A percentile compares a stretch with the other conserved stretches of the same genome.
Evolutionary conservation across 352 stramenopile species (phyloP).

Genomic region (Globisporangium cederbergense): DNA sequence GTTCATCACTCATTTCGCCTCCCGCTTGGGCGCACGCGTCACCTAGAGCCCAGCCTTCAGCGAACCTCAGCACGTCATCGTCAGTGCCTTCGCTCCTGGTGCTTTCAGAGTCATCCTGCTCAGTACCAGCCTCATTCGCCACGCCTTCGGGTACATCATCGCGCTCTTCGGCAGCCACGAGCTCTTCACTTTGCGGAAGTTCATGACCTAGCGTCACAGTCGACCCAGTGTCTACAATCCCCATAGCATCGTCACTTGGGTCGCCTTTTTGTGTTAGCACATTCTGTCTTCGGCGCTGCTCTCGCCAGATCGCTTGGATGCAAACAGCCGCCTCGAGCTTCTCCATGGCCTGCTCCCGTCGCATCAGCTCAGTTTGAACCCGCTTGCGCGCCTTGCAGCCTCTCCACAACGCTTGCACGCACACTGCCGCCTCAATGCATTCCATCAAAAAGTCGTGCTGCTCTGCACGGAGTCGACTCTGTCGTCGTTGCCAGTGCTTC

Average conservation of each 20-base stretch:
- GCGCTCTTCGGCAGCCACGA: background rate
- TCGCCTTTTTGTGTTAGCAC: constrained; percentile 21
- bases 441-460: constrained; percentile 2
- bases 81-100: background rate
- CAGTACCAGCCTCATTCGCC: background rate
- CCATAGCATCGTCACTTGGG: constrained; percentile 5
- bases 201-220: background rate
- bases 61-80: background rate
- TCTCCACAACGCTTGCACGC: constrained; percentile 49
- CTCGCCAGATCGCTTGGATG: constrained; percentile 45
- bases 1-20: background rate
- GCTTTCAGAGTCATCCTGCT: background rate
- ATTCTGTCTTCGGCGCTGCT: constrained; percentile 20
- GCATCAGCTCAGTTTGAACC: constrained; percentile 20
- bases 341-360: constrained; percentile 20
- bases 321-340: constrained; percentile 33
- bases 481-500: background rate
- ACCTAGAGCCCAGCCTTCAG: background rate
- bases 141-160: background rate
- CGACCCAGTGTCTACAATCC: background rate
- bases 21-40: background rate
- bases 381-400: constrained; percentile 18
- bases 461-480: background rate
- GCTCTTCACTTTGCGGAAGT: background rate
- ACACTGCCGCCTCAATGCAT: constrained; percentile 31